Evolutionary conservation across 2,329 filamentous ascomycete species (phyloP), one percentile per base, ranked within the genome.

Genomic region (Aspergillus fumigatiaffinis): DNA sequence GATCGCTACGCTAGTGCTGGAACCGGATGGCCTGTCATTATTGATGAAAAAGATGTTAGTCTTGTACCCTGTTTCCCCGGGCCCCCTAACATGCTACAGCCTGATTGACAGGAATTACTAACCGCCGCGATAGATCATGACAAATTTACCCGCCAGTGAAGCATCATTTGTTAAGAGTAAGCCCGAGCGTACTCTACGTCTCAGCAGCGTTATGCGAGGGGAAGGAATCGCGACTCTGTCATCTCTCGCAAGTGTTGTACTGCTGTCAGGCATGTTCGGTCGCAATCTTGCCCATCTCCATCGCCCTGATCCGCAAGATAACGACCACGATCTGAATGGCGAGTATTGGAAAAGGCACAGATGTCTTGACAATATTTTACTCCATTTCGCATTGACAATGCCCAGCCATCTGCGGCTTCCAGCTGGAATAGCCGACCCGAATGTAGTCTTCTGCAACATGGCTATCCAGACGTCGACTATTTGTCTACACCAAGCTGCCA

Each of bases 261-360:
- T 97, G 32, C 87, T 97, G 81, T 89, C 92, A n/a, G 89, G 86
- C 60, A 81, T 97, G 6, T 95, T 97, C 71, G 94, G 94, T 8
- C 88, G 91, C 49, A 97, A 97, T 68, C 82, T 97, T 17, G 84
- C 90, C 28, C 94, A 99, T 73, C 82, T 97, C 3, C 93, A 97
- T 77, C 89, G 94, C 3, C 91, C 92, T 6, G 88, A 91, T 60
- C 78, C 84, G 3, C 87, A 94, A 52, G 91, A 96, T 62, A 85
- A 86, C 50, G 93, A 96, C 60, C 82, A 90, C 66, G 91, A 97
- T 69, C 82, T 97, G 51, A 93, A 96, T 67, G 92, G 93, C 28
- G 89, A 90, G 53, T 99, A 97, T 73, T 99, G 94, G 94, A 96
- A 90, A 71, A 87, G 94, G 1, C 94, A 99, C 73, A 84, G 93